These are phyloP conservation scores for Zygosaccharomyces pseudobailii DNA, from an alignment of 1,139 yeast genomes.

Conservation along the genomic window DNA sequence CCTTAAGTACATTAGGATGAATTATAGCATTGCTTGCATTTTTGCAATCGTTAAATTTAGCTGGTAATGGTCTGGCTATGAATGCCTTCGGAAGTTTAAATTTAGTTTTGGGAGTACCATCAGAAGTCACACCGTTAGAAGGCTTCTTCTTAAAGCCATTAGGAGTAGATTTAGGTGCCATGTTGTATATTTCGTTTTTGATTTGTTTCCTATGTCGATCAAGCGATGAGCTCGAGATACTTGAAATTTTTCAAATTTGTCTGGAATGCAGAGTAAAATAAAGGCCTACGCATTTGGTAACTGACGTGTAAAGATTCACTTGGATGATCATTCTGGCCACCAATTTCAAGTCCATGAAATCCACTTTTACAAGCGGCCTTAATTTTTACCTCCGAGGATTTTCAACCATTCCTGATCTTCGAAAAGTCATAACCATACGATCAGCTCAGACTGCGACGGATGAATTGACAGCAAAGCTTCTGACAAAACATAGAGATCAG, in stretches of 20 bases:
- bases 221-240: constrained; percentile 2
- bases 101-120: constrained; percentile 31
- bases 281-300: too few species aligned
- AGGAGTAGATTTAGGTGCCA: constrained; percentile 30
- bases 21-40: constrained; percentile 43
- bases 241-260: background rate
- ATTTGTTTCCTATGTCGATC: background rate
- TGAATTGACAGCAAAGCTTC: background rate
- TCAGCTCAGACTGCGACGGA: background rate
- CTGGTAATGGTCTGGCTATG: constrained; percentile 55
- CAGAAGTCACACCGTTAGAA: constrained; percentile 15
- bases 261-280: background rate
- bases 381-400: background rate
- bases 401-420: background rate
- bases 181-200: constrained; percentile 4
- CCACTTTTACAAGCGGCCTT: background rate
- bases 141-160: constrained; percentile 30
- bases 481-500: constrained; percentile 6
- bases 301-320: too few species aligned
- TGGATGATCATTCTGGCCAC: background rate
- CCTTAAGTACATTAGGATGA: constrained; percentile 49
- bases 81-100: constrained; percentile 39
- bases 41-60: constrained; percentile 33
- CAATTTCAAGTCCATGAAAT: background rate
- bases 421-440: background rate